These are phyloP conservation scores for Cordyceps pruinosa DNA, from an alignment of 2,329 filamentous ascomycete genomes.

Conservation along the genomic window DNA sequence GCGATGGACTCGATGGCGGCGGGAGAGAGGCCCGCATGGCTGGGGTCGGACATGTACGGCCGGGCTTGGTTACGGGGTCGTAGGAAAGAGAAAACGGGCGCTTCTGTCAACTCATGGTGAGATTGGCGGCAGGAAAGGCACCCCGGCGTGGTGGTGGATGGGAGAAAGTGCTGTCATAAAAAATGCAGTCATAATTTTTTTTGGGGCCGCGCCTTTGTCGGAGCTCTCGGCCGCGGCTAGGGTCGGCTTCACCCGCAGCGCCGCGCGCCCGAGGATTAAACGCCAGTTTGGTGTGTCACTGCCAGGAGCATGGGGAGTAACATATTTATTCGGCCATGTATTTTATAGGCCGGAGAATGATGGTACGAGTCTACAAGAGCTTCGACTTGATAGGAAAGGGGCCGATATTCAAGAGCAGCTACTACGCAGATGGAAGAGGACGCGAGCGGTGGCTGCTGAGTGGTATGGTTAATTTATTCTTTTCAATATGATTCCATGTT, in stretches of 20 bases:
- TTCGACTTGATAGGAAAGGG: no score
- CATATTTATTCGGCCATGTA: no score
- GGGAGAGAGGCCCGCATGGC: constrained; percentile 59
- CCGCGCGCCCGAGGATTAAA: no score
- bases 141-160: not conserved
- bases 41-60: constrained; percentile 39
- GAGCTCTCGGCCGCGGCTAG: constrained; percentile 5
- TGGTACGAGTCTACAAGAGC: no score
- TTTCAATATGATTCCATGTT: constrained; percentile 7
- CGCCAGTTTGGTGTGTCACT: no score
- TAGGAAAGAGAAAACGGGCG: not conserved
- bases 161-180: not conserved
- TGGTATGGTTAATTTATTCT: not conserved
- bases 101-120: constrained; percentile 6
- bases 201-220: not conserved
- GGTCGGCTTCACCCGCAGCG: not conserved
- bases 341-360: no score
- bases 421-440: not conserved
- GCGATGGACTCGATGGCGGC: constrained; percentile 81
- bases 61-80: not conserved
- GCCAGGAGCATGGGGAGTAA: no score
- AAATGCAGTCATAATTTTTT: constrained; percentile 8
- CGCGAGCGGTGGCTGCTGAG: no score
- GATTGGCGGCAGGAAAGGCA: not conserved
- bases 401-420: no score